Evolutionary conservation across 495 filamentous ascomycete species (phyloP).

Genomic region (Penicillium turbatum): DNA sequence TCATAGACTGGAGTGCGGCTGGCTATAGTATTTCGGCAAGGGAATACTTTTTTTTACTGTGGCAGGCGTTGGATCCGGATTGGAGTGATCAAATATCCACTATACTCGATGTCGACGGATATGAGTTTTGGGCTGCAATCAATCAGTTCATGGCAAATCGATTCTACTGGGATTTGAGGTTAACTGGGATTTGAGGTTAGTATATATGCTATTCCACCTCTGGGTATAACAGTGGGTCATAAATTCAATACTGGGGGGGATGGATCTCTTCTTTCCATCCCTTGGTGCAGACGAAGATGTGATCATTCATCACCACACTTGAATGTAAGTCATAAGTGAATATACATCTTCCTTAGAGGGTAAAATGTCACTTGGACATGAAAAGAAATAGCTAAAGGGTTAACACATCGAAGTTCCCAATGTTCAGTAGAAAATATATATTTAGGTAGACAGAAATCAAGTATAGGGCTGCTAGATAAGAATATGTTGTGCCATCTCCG

Average conservation of each 20-base stretch:
- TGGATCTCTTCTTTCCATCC: conserved; percentile 7
- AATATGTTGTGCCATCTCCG: too few species aligned
- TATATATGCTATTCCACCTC: conserved; percentile 13
- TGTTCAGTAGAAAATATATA: too few species aligned
- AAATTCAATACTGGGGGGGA: conserved; percentile 17
- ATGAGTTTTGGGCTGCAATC: conserved; percentile 12
- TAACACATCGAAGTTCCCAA: too few species aligned
- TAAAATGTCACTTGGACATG: too few species aligned
- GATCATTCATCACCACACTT: too few species aligned
- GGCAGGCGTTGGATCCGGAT: conserved; percentile 8
- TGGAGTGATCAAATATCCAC: conserved; percentile 10
- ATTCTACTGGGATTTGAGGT: conserved; percentile 12
- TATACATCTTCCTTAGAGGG: too few species aligned
- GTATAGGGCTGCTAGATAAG: too few species aligned
- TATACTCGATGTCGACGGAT: conserved; percentile 9
- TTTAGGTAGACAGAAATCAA: too few species aligned
- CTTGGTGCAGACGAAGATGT: conserved; percentile 7
- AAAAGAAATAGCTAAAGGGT: too few species aligned
- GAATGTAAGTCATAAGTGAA: too few species aligned
- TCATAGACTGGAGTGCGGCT: conserved; percentile 21
- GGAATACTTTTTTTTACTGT: conserved; percentile 14
- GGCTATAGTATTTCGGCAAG: conserved; percentile 17
- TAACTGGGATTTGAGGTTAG: too few species aligned
- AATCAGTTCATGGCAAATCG: conserved; percentile 12
- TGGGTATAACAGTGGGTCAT: conserved; percentile 14